Base-by-base conservation (phyloP, 345 rosid genomes). In the Lepidium africanum region DNA sequence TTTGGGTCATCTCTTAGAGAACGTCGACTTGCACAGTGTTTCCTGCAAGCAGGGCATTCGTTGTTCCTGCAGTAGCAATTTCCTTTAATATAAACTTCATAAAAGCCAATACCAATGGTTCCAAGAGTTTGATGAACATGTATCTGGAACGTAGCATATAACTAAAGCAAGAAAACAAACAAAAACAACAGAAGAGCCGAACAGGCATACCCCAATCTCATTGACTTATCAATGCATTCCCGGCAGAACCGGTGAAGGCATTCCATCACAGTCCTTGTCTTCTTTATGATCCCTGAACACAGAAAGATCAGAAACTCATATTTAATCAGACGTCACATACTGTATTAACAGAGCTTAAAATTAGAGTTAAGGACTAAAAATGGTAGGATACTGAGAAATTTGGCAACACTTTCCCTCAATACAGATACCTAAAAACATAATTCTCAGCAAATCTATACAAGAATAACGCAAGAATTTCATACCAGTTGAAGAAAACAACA, bases 11-110 rank as follows among this genome's bases (percentile, higher is more conserved):
- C 94, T 79, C 96, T 84, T 57, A 87, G 70, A 78, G 96, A 86
- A 63, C 94, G 88, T 32, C 96, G 90, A 57, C 90, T 86, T 50
- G 94, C 91, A 66, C 96, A 87, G 76, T 82, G 92, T 0, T 81
- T 84, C 46, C 90, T 88, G 80, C 96, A 90, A 71, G 96, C 94
- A 35, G 96, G 96, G 66, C 96, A 90, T 65, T 86, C 94, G 12
- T 90, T 90, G 79, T 83, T 87, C 77, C 96, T 90, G 75, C 74
- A 78, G 51, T 16, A 63, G 47, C 47, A 68, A 17, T 23, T 16
- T 45, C 30, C 17, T 14, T 37, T 36, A 7, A 19, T 13, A 52
- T 42, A 38, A 47, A 45, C 33, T 65, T 50, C 32, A 60, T 4
- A 60, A 9, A 13, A 50, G 51, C 73, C 25, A 76, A 52, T 25